Evolutionary conservation across 257 asterid species (phyloP), one percentile per base, ranked within the genome.

Genomic region (Ajuga chamaepitys): DNA sequence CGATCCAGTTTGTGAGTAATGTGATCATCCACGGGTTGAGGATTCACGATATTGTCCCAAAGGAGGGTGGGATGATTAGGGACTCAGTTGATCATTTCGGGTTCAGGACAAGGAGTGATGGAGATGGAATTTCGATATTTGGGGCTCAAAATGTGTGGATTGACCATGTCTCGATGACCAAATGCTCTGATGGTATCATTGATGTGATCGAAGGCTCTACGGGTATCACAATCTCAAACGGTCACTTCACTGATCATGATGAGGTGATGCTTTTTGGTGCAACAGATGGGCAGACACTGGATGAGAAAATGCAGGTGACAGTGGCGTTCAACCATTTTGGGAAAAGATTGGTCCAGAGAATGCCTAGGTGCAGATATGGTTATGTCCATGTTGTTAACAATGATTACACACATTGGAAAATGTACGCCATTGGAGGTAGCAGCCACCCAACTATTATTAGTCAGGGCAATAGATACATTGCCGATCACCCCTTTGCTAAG

Each of bases 241-340:
- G 72, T 35, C 81, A 80, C 51, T 77, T 76, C 75, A 77, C 79
- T 28, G 76, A 80, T 5, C 85, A 80, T 9, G 20, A 80, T 28
- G 63, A 77, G 83, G 76, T 70, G 3, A 42, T 80, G 75, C 80
- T 80, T 18, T 80, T 80, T 3, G 82, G 85, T 0, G 73, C 69
- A 0, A 53, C 44, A 1, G 84, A 79, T 14, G 21, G 3, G 1
- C 41, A 30, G 44, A 7, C 70, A 0, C 11, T 7, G 1, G 87
- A 84, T 63, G 41, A 24, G 56, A 65, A 66, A 3, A 83, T 83
- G 89, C 89, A 83, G 52, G 53, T 83, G 1, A 83, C 89, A 0
- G 65, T 81, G 7, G 86, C 86, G 4, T 83, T 78, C 78, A 81
- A 83, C 51, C 86, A 83, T 47, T 83, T 83, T 4, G 84, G 86